Percentiles rank a stretch among this genome's conserved stretches.
phyloP scores from a whole-genome alignment of 2,329 filamentous ascomycete genomes.

The Fusarium xylarioides region DNA sequence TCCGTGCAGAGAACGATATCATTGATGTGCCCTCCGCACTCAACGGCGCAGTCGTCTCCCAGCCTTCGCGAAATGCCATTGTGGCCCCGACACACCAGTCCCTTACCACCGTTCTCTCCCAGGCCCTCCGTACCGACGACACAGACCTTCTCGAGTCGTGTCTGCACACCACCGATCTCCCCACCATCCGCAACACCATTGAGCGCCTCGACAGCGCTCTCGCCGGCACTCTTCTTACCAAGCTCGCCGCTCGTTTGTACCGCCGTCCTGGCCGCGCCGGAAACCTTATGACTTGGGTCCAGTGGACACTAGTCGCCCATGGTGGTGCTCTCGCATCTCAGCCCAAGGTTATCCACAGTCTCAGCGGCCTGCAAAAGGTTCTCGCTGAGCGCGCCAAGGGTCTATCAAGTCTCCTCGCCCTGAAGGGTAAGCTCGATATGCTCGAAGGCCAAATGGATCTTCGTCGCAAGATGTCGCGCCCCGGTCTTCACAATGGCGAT shows the following conservation, averaged over 20 bases:
- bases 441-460: conserved; percentile 88
- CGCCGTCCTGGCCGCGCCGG: conserved; percentile 88
- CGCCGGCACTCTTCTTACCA: conserved; percentile 80
- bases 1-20: conserved; percentile 74
- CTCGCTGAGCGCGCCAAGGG: conserved; percentile 86
- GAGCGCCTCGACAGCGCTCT: conserved; percentile 88
- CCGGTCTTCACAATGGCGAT: conserved; percentile 55
- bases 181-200: conserved; percentile 86
- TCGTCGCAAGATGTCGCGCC: conserved; percentile 72
- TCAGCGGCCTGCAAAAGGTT: conserved; percentile 84
- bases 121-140: conserved; percentile 93
- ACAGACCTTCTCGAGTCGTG: conserved; percentile 89
- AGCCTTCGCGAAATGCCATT: conserved; percentile 59
- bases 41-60: conserved; percentile 45
- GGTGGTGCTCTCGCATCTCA: conserved; percentile 90
- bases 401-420: conserved; percentile 80
- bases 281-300: conserved; percentile 92
- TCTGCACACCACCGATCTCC: conserved; percentile 79
- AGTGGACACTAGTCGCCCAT: conserved; percentile 92
- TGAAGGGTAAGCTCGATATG: conserved; percentile 97
- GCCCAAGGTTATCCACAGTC: conserved; percentile 80
- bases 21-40: conserved; percentile 72
- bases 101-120: conserved; percentile 89
- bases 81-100: conserved; percentile 78
- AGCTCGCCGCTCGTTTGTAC: conserved; percentile 87